Evolutionary conservation across 805 yeast genomes (phyloP).

Genomic region (Candida sithepensis): DNA sequence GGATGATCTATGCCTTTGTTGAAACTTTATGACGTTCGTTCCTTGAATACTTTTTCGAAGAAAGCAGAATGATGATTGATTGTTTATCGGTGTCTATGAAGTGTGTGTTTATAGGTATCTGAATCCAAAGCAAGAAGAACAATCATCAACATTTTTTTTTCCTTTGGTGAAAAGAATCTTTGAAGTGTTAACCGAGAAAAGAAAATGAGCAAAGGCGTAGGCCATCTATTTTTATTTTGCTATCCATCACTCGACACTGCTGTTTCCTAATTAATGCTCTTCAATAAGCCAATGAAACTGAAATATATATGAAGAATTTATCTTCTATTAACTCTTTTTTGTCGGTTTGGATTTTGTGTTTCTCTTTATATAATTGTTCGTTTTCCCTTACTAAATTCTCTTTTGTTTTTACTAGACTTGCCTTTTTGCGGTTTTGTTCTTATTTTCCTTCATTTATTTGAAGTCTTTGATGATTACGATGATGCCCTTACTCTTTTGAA

Average conservation of each 20-base stretch:
- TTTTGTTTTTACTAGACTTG: neutral
- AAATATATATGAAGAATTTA: neutral
- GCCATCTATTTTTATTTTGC: no score
- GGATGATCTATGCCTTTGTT: no score
- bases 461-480: neutral
- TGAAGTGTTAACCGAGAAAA: no score
- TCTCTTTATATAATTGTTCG: neutral
- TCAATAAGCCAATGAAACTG: no score
- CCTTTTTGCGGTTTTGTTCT: neutral
- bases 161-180: no score
- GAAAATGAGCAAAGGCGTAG: no score
- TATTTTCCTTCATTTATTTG: neutral
- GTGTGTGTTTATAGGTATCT: neutral
- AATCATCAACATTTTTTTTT: neutral
- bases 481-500: neutral
- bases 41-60: no score
- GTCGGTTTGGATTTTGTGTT: neutral
- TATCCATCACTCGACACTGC: no score
- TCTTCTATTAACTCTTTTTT: neutral
- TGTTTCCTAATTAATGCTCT: no score
- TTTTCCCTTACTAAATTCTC: neutral
- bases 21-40: neutral
- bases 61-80: neutral
- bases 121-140: neutral
- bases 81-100: neutral